Base-by-base conservation (phyloP, 139 green algal genomes). In the Picochlorum sp. region DNA sequence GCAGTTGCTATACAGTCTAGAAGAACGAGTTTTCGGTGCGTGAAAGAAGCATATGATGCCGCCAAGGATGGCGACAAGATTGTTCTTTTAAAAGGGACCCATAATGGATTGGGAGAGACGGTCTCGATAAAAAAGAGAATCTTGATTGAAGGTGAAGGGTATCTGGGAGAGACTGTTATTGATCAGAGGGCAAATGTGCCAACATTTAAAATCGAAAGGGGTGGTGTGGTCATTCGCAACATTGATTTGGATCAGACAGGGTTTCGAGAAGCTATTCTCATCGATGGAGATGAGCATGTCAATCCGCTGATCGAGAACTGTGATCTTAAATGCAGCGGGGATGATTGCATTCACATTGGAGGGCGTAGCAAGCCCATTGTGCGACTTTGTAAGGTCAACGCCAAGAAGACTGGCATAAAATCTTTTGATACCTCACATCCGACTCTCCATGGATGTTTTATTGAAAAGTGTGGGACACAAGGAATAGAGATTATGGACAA, bases 41-140 rank as follows among this genome's bases (percentile, higher is more conserved):
- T 88, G 3, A 65, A 74, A 9, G 80, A 81, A 24, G 81, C 81
- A 1, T 44, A 87, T 63, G 47, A 67, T 52, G 81, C 73, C 20
- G 81, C 81, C 3, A 23, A 66, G 3, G 83, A 90, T 60, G 83
- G 82, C 13, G 83, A 88, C 62, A 62, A 60, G n/a, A 84, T 90
- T 28, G 18, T 88, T 14, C 60, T 89, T 23, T 63, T 70, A 10
- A 50, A 60, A 2, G 83, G 83, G 16, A 71, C 74, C 8, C 83
- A 90, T 76, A 88, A 88, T 63, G 80, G 71, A 23, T 60, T 79
- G 50, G 83, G 77, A 70, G 41, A 79, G 45, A 61, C 50, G 4
- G 44, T 79, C 24, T 63, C 71, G 8, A 45, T 90, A 6, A 62
- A 60, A 41, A 88, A 88, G 69, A 71, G 83, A 3, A 30, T 90